Evolutionary conservation across 2,329 filamentous ascomycete species (phyloP).

Genomic region (Pyrenochaeta sp.): DNA sequence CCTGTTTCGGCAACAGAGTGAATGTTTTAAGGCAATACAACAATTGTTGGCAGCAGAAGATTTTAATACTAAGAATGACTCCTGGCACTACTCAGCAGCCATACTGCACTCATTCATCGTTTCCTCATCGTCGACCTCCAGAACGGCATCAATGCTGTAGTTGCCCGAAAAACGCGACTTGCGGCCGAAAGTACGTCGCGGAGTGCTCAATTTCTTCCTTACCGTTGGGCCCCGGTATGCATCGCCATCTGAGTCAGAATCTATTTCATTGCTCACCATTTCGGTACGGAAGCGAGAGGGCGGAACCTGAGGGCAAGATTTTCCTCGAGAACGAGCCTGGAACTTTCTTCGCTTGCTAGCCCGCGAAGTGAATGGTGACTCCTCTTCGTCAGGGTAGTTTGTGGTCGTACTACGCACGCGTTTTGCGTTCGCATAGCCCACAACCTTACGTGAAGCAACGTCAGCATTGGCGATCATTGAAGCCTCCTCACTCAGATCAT

Average conservation of each 20-base stretch:
- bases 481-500: no score
- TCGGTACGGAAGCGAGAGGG: background rate
- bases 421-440: background rate
- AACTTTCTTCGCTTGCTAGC: slow-evolving; percentile 1
- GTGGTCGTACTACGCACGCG: background rate
- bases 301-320: background rate
- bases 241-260: slow-evolving; percentile 14
- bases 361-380: background rate
- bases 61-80: no score
- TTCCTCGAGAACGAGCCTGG: background rate
- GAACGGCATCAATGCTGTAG: background rate
- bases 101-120: background rate
- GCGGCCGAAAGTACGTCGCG: slow-evolving; percentile 9
- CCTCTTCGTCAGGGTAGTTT: background rate
- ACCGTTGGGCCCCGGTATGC: slow-evolving; percentile 9
- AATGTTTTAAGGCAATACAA: no score
- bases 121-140: slow-evolving; percentile 1
- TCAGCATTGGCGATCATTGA: background rate
- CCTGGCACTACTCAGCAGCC: no score
- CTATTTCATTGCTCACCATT: background rate
- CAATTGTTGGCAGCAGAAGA: no score
- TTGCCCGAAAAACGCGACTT: background rate
- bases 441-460: background rate
- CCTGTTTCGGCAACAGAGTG: no score
- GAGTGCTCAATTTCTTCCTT: background rate